Conservation (phyloP, 495 filamentous ascomycete genomes). For the Tuber brumale region DNA sequence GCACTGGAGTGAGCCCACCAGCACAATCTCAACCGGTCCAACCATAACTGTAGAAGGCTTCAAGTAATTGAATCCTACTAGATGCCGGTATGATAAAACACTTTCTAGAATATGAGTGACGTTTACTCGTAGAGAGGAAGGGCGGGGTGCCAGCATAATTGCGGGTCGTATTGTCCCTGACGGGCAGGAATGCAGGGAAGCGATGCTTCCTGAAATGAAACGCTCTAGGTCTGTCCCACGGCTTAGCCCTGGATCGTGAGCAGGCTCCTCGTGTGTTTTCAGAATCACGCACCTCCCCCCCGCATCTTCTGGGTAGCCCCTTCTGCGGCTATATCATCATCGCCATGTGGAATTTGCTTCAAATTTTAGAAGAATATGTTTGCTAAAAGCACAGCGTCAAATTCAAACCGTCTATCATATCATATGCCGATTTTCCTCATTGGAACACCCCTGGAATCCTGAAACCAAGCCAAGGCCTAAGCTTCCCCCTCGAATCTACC, state of each 20-base stretch:
- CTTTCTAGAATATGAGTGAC: neutral
- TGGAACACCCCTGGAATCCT: neutral
- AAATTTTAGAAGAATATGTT: too few relatives aligned
- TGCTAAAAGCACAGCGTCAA: neutral
- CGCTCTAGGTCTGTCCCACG: neutral
- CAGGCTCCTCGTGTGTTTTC: neutral
- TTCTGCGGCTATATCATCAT: neutral
- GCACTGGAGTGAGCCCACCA: neutral
- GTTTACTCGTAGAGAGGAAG: neutral
- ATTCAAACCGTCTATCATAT: neutral
- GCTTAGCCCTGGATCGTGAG: neutral
- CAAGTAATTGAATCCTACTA: neutral
- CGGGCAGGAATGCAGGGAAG: neutral
- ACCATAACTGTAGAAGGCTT: neutral
- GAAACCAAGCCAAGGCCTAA: neutral
- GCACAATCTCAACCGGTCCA: neutral
- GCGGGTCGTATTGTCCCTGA: neutral
- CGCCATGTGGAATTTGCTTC: neutral
- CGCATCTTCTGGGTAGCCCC: neutral
- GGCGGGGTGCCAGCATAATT: neutral
- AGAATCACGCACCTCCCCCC: neutral
- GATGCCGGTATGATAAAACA: neutral
- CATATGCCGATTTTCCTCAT: neutral
- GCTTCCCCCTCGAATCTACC: conserved; percentile 1
- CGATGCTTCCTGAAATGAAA: neutral